Percentiles rank a stretch among this genome's conserved stretches.
phyloP scores from a whole-genome alignment of 768 basidiomycete species.

The Asterophora lycoperdoides region DNA sequence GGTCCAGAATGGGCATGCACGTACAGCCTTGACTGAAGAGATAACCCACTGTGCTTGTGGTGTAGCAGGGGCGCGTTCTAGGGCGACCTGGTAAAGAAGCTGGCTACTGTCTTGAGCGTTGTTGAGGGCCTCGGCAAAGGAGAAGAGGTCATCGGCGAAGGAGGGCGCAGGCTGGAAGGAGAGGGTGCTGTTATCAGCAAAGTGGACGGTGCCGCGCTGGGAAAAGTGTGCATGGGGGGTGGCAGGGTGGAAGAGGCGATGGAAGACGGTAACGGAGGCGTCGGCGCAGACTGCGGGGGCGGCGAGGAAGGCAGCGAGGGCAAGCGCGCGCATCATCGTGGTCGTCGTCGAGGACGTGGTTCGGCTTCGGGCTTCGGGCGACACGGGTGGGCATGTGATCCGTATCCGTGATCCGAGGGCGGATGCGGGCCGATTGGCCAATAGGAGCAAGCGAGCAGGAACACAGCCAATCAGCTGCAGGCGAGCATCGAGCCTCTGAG shows the following conservation, averaged over 20 bases:
- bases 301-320: slow-evolving; percentile 5
- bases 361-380: background rate
- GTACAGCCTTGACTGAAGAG: slow-evolving; percentile 59
- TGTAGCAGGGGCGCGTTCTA: slow-evolving; percentile 42
- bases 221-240: slow-evolving; percentile 35
- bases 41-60: slow-evolving; percentile 49
- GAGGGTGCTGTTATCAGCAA: slow-evolving; percentile 30
- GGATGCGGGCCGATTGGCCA: slow-evolving; percentile 11
- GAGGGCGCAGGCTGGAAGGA: slow-evolving; percentile 39
- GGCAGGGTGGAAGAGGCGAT: slow-evolving; percentile 51
- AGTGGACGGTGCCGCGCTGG: slow-evolving; percentile 38
- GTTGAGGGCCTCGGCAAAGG: slow-evolving; percentile 38
- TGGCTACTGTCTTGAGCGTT: slow-evolving; percentile 31
- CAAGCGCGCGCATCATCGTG: slow-evolving; percentile 5
- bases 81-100: slow-evolving; percentile 69
- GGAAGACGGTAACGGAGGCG: slow-evolving; percentile 32
- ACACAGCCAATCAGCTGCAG: slow-evolving; percentile 10
- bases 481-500: slow-evolving; percentile 15
- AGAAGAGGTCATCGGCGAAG: slow-evolving; percentile 41
- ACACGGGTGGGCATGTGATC: slow-evolving; percentile 13
- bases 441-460: background rate
- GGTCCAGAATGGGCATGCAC: slow-evolving; percentile 23
- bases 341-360: background rate
- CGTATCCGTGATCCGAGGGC: no score
- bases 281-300: slow-evolving; percentile 11